Evolutionary conservation across 495 filamentous ascomycete genomes (phyloP).

Genomic region (Hyaloscypha bicolor): DNA sequence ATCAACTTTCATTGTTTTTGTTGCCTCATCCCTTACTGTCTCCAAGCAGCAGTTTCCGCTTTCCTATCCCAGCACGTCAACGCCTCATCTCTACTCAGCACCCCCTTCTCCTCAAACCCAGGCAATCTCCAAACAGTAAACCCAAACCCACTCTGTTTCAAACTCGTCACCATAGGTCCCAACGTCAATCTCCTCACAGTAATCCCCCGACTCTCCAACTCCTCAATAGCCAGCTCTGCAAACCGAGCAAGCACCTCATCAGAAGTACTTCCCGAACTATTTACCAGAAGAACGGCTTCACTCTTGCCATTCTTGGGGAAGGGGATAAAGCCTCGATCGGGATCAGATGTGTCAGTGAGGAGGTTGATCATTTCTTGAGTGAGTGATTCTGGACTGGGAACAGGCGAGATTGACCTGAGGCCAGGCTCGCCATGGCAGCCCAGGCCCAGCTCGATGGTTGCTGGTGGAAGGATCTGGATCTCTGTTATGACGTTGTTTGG

Average conservation of each 20-base stretch:
- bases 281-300: constrained; percentile 57
- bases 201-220: constrained; percentile 22
- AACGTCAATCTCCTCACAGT: constrained; percentile 21
- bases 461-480: constrained; percentile 48
- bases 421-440: constrained; percentile 66
- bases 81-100: constrained; percentile 21
- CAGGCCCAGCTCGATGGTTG: constrained; percentile 59
- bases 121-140: constrained; percentile 30
- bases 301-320: constrained; percentile 47
- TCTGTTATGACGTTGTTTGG: constrained; percentile 42
- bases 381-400: constrained; percentile 53
- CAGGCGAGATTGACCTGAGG: constrained; percentile 54
- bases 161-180: constrained; percentile 30
- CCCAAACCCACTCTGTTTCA: constrained; percentile 29
- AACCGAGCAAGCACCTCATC: constrained; percentile 32
- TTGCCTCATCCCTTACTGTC: neutral
- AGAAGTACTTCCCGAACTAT: constrained; percentile 65
- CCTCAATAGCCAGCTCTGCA: constrained; percentile 23
- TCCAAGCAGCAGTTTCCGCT: constrained; percentile 25
- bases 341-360: constrained; percentile 55
- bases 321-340: constrained; percentile 58
- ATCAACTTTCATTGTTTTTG: neutral
- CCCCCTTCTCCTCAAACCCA: constrained; percentile 12
- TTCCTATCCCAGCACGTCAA: constrained; percentile 26
- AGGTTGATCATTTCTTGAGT: constrained; percentile 56